A percentile compares a stretch with the other conserved stretches of the same genome.
Evolutionary conservation across 2,329 filamentous ascomycete species (phyloP).

Genomic region (Fusarium redolens): DNA sequence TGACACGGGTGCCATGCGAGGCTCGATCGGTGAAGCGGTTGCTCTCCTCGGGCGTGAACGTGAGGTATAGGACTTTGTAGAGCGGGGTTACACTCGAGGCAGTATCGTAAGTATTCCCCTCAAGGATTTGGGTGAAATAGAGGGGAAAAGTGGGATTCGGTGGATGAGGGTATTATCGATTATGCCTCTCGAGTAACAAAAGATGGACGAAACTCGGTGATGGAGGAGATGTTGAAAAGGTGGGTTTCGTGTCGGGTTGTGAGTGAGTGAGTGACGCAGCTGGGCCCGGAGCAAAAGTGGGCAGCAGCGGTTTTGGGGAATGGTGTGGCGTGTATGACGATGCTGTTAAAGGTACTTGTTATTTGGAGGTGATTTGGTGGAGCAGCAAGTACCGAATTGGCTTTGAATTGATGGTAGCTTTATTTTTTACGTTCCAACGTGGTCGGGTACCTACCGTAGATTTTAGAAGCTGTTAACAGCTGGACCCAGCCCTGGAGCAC

Average conservation of each 20-base stretch:
- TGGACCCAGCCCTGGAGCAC: slow-evolving; percentile 22
- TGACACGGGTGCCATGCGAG: slow-evolving; percentile 39
- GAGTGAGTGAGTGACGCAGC: slow-evolving; percentile 38
- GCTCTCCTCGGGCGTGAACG: slow-evolving; percentile 5
- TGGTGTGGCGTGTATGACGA: slow-evolving; percentile 45
- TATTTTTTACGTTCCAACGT: slow-evolving; percentile 18
- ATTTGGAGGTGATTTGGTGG: not conserved
- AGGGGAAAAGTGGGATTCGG: slow-evolving; percentile 9
- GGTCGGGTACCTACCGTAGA: not conserved
- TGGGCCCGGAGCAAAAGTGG: slow-evolving; percentile 42
- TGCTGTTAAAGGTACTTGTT: slow-evolving; percentile 22
- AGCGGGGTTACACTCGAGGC: slow-evolving; percentile 18
- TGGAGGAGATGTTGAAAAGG: slow-evolving; percentile 23
- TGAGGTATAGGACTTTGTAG: not conserved
- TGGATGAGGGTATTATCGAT: slow-evolving; percentile 31
- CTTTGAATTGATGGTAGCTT: not conserved
- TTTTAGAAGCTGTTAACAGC: not conserved
- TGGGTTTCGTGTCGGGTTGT: slow-evolving; percentile 31
- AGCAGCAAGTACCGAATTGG: not conserved
- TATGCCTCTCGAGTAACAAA: slow-evolving; percentile 10
- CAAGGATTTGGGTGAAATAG: not conserved
- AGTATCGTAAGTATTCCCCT: not conserved
- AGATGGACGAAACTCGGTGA: slow-evolving; percentile 18
- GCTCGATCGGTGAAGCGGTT: slow-evolving; percentile 23
- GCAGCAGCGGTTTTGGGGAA: slow-evolving; percentile 36